phyloP scores from a whole-genome alignment of 371 early-diverging fungal species.

The Mucor sp. region DNA sequence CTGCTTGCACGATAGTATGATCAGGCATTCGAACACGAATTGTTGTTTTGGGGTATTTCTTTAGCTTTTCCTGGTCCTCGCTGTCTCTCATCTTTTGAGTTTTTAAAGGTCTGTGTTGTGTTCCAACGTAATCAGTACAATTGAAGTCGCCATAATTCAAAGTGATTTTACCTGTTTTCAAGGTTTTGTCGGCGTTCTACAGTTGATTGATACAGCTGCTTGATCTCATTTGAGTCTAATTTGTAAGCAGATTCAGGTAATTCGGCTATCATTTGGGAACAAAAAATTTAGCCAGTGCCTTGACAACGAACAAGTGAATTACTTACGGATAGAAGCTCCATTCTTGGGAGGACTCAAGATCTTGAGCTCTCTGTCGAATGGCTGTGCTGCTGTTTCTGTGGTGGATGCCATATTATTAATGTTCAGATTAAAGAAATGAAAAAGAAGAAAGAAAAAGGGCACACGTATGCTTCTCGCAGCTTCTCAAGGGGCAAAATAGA shows the following conservation, averaged over 20 bases:
- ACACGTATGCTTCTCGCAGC: conserved; percentile 8
- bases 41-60: conserved; percentile 49
- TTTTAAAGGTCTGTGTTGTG: conserved; percentile 40
- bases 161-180: conserved; percentile 35
- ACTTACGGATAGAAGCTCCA: conserved; percentile 31
- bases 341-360: conserved; percentile 36
- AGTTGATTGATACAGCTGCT: conserved; percentile 41
- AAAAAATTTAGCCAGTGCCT: neutral
- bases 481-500: neutral
- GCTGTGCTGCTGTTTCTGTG: neutral
- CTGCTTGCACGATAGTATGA: conserved; percentile 42
- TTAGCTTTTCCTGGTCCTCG: conserved; percentile 48
- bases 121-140: neutral
- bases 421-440: neutral
- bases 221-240: conserved; percentile 38
- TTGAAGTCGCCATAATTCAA: neutral
- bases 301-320: neutral
- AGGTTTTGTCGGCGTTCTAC: conserved; percentile 43
- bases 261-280: conserved; percentile 22
- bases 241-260: conserved; percentile 52
- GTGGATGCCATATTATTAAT: conserved; percentile 3
- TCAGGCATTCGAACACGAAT: conserved; percentile 54
- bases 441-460: neutral
- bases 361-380: conserved; percentile 35
- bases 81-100: conserved; percentile 49